phyloP scores from a whole-genome alignment of 1,139 yeast species.

The Pichia cactophila region DNA sequence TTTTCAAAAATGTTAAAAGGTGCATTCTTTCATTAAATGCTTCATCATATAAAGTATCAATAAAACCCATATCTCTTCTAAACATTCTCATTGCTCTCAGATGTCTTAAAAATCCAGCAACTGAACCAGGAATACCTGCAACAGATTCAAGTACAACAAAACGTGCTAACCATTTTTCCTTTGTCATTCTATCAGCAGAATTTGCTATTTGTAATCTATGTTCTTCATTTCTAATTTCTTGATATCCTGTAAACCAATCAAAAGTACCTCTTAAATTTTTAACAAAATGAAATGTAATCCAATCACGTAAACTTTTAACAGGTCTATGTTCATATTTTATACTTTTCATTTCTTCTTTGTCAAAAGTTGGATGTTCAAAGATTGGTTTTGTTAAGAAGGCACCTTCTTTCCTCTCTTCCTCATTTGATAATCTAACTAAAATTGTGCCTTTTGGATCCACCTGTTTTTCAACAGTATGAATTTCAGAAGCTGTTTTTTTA shows the following conservation, averaged over 20 bases:
- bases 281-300: slow-evolving; percentile 43
- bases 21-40: slow-evolving; percentile 81
- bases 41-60: slow-evolving; percentile 66
- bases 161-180: slow-evolving; percentile 61
- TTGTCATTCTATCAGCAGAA: slow-evolving; percentile 44
- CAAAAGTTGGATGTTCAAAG: slow-evolving; percentile 51
- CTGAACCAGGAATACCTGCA: slow-evolving; percentile 78
- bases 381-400: slow-evolving; percentile 29
- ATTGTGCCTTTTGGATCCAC: background rate
- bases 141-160: slow-evolving; percentile 61
- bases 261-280: slow-evolving; percentile 41
- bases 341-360: slow-evolving; percentile 38
- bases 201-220: slow-evolving; percentile 22
- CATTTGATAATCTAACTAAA: background rate
- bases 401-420: slow-evolving; percentile 10
- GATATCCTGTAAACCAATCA: slow-evolving; percentile 62
- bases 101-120: slow-evolving; percentile 64
- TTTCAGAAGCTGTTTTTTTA: background rate
- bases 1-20: slow-evolving; percentile 57
- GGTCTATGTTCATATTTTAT: slow-evolving; percentile 47
- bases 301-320: slow-evolving; percentile 44
- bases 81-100: slow-evolving; percentile 53
- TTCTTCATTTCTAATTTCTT: slow-evolving; percentile 35
- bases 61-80: slow-evolving; percentile 68
- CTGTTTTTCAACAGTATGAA: background rate